Evolutionary conservation across 768 basidiomycete species (phyloP), one percentile per base, ranked within the genome.

Genomic region (Hericium rajendrae): DNA sequence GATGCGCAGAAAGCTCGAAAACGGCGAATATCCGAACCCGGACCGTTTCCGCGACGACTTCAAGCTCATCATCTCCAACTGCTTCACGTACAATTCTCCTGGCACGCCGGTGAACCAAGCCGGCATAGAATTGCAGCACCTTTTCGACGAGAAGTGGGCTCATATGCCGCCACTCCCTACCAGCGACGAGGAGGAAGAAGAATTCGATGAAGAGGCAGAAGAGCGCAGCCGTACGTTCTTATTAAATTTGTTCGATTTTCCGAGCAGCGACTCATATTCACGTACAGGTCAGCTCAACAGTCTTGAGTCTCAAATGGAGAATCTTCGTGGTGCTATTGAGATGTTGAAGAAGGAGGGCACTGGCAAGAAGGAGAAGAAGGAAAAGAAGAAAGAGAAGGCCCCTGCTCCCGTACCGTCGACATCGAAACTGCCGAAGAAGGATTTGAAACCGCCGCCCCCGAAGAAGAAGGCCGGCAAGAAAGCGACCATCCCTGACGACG

Each of bases 121-220:
- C 18, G 97, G 94, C 6, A 79, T 83, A 49, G 84, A 91, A 51
- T 74, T 98, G n/a, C 83, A 93, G 69, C 81, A 81, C 20, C 70
- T 93, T 37, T 99, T 98, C 71, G 87, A 94, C 57, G 90, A 94
- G 65, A 97, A 94, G 70, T 97, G 92, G 92, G 82, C 80, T 69
- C 73, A 70, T 40, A 70, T 97, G 5, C 93, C 94, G 1, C 76
- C 79, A 0, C 75, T 85, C 48, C 76, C 74, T 16, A 48, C 62
- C 2, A 70, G 72, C 37, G 74, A 73, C 41, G 83, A 83, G 37
- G 81, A 84, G 12, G 85, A 86, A 4, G 81, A 83, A 0, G 85
- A 83, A 1, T 80, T 85, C 1, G 77, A 78, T 1, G 78, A 78
- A n/a, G 84, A 83, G 4, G 88, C 90, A 9, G 82, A 83, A 48